Evolutionary conservation across 208 protist species (phyloP), one percentile per base, ranked within the genome.

Genomic region (Acanthamoeba divionensis): DNA sequence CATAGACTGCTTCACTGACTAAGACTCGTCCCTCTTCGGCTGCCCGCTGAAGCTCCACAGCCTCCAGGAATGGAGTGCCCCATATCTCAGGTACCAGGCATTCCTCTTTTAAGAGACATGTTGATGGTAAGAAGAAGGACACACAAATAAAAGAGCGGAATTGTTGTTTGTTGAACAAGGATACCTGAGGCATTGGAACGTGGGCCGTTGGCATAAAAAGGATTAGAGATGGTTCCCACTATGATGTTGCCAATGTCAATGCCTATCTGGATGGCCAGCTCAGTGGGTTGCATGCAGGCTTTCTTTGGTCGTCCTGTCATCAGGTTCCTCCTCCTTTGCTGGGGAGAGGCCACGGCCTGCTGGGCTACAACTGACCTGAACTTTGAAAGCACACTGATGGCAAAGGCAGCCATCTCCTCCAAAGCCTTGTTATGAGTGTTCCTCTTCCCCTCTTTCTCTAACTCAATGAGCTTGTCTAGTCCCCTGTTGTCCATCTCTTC

Each of bases 381-480:
- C 36, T 79, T 79, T 41, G 69, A 79, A 10, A 54, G 69, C 18
- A 79, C 41, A 15, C 45, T 79, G 9, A 79, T 5, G 38, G 69
- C 69, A 48, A 79, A 79, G 18, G 69, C 69, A 4, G 69, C 69
- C 69, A 79, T 79, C 69, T 79, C 69, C 69, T 79, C 69, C 45
- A 79, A 48, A 15, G 69, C 69, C 69, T 79, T 79, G 69, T 79
- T 79, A 41, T 79, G 50, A n/a, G n/a, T 79, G 41, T 79, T 79
- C 5, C 69, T 41, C 41, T 47, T 79, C 26, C 69, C 36, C 44
- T 79, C 69, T 48, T 79, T 47, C 45, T 79, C 69, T 3, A 79
- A n/a, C 44, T 79, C 69, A 41, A 57, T 79, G 45, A 79, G 69
- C 69, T 79, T 79, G 21, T 79, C 38, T 6, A 79, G 29, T 4